phyloP scores from a whole-genome alignment of 2,329 filamentous ascomycete genomes.

The Aspergillus chevalieri region DNA sequence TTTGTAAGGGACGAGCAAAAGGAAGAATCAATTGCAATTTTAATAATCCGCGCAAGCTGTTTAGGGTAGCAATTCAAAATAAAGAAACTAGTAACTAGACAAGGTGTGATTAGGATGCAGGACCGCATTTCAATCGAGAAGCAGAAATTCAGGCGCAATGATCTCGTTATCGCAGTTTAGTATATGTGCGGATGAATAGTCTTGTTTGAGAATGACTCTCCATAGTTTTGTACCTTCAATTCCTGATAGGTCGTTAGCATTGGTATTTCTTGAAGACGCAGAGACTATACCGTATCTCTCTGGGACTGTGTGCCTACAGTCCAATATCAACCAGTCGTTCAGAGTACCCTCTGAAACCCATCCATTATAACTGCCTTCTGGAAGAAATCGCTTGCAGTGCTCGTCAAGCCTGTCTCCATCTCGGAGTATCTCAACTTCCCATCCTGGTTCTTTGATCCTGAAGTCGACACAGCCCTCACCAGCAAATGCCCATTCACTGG shows the following conservation, averaged over 20 bases:
- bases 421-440: not conserved
- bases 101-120: no score
- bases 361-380: not conserved
- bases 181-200: not conserved
- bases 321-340: not conserved
- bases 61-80: no score
- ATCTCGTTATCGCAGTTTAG: not conserved
- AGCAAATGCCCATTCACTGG: not conserved
- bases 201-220: not conserved
- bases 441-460: not conserved
- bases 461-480: not conserved
- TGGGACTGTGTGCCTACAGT: not conserved
- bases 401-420: not conserved
- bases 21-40: no score
- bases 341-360: not conserved
- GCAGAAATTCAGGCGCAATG: not conserved
- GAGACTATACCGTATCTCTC: not conserved
- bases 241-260: not conserved
- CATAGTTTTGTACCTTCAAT: not conserved
- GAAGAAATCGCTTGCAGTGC: not conserved
- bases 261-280: not conserved
- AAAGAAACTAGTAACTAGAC: no score
- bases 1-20: no score
- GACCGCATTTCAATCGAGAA: not conserved
- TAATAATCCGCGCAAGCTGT: no score